Base-by-base conservation (phyloP, 1,139 yeast genomes). In the Yarrowia galli region DNA sequence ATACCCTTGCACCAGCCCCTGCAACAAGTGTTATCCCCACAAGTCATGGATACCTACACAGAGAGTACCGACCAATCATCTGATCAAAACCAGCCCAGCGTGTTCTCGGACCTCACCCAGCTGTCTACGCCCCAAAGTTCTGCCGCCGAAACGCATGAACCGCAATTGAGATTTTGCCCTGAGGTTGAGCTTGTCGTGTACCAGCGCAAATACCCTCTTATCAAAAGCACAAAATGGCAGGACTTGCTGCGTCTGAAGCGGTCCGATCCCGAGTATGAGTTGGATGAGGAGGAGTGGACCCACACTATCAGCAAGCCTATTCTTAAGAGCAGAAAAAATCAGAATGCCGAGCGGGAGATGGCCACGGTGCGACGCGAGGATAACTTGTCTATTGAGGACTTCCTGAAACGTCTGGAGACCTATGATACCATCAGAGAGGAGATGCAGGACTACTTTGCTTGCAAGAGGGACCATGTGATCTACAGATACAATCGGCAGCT, bases 241-340 rank as follows among this genome's bases (percentile, higher is more conserved):
- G 51, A 60, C 20, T 9, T 43, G 46, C 20, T 60, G 32, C 42
- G 65, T 23, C 45, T 43, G 36, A 54, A 54, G 15, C 46, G 46
- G n/a, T 13, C 46, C 12, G 7, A 20, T 10, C 23, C 22, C 5
- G 35, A n/a, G n/a, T 16, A 20, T 9, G 51, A 40, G 18, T 20
- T 6, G 6, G 46, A 58, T 15, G 28, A 54, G 10, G 67, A 51
- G 40, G 20, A 38, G 61, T 22, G 36, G 23, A 48, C 48, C 3
- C 10, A 12, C 16, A 35, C 66, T 2, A 18, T n/a, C 15, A 40
- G 46, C 45, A 60, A 60, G 22, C 56, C 68, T 10, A 67, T 67
- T 60, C 60, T 67, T 42, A 60, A 60, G 43, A 51, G 56, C 38
- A 35, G 67, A 40, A 42, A 9, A 16, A 60, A 67, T 63, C 22